Evolutionary conservation across 495 filamentous ascomycete genomes (phyloP).

Genomic region (Daldinia bambusicola): DNA sequence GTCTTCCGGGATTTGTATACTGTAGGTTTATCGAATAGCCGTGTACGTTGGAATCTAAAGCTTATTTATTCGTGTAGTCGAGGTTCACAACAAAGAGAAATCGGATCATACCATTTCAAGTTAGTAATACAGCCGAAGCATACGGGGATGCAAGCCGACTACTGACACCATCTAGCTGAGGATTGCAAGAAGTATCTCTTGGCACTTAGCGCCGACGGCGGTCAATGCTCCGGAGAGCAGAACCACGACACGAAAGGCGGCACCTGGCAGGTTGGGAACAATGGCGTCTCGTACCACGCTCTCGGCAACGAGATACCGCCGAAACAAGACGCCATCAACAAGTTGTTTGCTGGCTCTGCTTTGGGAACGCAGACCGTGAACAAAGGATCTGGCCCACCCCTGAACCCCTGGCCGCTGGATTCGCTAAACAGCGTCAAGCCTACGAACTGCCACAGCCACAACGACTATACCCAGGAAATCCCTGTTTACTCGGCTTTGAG

Average conservation of each 20-base stretch:
- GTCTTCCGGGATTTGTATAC: slow-evolving; percentile 46
- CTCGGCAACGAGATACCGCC: slow-evolving; percentile 45
- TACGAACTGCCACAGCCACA: slow-evolving; percentile 47
- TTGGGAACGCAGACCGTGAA: slow-evolving; percentile 43
- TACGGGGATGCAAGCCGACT: background rate
- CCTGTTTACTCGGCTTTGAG: slow-evolving; percentile 45
- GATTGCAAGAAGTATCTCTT: slow-evolving; percentile 43
- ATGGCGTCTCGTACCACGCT: slow-evolving; percentile 46
- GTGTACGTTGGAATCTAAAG: slow-evolving; percentile 8
- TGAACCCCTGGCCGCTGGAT: slow-evolving; percentile 49
- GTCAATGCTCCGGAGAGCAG: slow-evolving; percentile 41
- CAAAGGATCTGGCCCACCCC: slow-evolving; percentile 39
- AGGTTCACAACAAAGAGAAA: slow-evolving; percentile 47
- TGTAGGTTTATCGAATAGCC: slow-evolving; percentile 27
- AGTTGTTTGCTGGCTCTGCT: slow-evolving; percentile 40
- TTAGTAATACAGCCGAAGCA: slow-evolving; percentile 22
- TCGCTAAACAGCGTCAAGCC: slow-evolving; percentile 46
- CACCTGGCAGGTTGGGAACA: slow-evolving; percentile 46
- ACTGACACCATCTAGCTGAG: slow-evolving; percentile 37
- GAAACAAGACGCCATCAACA: slow-evolving; percentile 46
- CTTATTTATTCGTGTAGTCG: slow-evolving; percentile 28
- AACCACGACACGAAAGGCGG: slow-evolving; percentile 50
- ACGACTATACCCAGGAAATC: slow-evolving; percentile 47
- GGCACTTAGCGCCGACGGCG: slow-evolving; percentile 37
- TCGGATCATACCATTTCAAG: slow-evolving; percentile 45